A percentile compares a stretch with the other conserved stretches of the same genome.
Conservation (phyloP, 202 grass and related monocot species). For the Zoysia matrella region DNA sequence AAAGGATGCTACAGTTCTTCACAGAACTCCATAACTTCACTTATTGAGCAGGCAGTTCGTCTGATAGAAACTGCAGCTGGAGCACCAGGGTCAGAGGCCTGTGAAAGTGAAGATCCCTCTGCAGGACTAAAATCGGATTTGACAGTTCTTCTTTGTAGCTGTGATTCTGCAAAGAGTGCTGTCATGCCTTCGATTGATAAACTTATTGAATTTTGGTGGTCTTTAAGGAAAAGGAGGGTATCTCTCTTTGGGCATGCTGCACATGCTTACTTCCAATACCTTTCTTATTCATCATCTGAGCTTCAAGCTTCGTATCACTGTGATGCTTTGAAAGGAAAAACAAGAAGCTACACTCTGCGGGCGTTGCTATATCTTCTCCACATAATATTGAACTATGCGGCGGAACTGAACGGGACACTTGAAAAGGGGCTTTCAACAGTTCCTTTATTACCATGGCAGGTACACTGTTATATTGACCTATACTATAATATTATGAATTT, state of each 20-base stretch:
- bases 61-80: constrained; percentile 72
- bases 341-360: constrained; percentile 72
- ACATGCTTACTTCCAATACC: constrained; percentile 89
- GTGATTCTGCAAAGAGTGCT: constrained; percentile 45
- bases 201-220: constrained; percentile 80
- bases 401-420: constrained; percentile 81
- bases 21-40: constrained; percentile 40
- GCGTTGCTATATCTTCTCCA: constrained; percentile 84
- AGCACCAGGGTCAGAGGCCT: constrained; percentile 72
- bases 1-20: constrained; percentile 42
- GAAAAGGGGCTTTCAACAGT: constrained; percentile 70
- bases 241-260: constrained; percentile 87
- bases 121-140: constrained; percentile 70
- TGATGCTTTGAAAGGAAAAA: constrained; percentile 68
- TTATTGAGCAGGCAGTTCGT: constrained; percentile 61
- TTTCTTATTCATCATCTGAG: constrained; percentile 78
- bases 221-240: constrained; percentile 78
- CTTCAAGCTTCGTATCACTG: constrained; percentile 50
- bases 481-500: constrained; percentile 39
- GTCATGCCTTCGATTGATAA: constrained; percentile 55
- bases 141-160: constrained; percentile 63
- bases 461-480: constrained; percentile 35
- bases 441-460: constrained; percentile 93
- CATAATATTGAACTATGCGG: constrained; percentile 89
- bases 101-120: constrained; percentile 67